A percentile compares a stretch with the other conserved stretches of the same genome.
Evolutionary conservation across 2,329 filamentous ascomycete species (phyloP).

Genomic region (Aphanocladium album): DNA sequence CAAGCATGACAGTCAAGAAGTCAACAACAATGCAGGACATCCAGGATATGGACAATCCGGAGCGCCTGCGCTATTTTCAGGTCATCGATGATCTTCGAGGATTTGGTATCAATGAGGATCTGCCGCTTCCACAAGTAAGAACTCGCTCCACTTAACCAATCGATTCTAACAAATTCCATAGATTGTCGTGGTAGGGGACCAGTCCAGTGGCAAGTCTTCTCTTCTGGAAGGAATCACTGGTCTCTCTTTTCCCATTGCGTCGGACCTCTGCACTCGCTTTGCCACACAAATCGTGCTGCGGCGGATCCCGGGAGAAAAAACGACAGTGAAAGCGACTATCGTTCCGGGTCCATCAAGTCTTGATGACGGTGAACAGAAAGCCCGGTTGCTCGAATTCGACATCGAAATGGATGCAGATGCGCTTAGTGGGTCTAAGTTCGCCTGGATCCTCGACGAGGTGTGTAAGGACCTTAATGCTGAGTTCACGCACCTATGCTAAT

Average conservation of each 20-base stretch:
- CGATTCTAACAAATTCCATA: not conserved
- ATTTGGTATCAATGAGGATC: not conserved
- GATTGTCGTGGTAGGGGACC: constrained; percentile 1
- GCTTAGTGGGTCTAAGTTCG: not conserved
- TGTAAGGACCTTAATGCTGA: not conserved
- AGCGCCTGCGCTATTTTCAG: constrained; percentile 1
- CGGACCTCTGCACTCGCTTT: constrained; percentile 3
- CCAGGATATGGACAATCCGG: constrained; percentile 2
- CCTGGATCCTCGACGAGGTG: constrained; percentile 3
- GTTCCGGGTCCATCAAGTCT: not conserved
- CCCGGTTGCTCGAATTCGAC: not conserved
- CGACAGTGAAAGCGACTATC: constrained; percentile 1
- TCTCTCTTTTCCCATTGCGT: not conserved
- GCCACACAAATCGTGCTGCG: not conserved
- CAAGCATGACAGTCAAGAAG: not conserved
- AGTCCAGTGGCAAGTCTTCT: constrained; percentile 1
- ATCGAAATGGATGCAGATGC: not conserved
- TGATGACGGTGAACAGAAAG: not conserved
- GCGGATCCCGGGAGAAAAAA: not conserved
- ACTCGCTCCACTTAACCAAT: not conserved
- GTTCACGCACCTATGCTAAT: not conserved
- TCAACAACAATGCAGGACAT: not conserved
- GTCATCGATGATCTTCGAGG: not conserved
- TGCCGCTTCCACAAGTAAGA: constrained; percentile 5
- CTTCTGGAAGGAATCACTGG: constrained; percentile 2